phyloP scores from a whole-genome alignment of 1,284 basidiomycete genomes.

The Ustilago trichophora region DNA sequence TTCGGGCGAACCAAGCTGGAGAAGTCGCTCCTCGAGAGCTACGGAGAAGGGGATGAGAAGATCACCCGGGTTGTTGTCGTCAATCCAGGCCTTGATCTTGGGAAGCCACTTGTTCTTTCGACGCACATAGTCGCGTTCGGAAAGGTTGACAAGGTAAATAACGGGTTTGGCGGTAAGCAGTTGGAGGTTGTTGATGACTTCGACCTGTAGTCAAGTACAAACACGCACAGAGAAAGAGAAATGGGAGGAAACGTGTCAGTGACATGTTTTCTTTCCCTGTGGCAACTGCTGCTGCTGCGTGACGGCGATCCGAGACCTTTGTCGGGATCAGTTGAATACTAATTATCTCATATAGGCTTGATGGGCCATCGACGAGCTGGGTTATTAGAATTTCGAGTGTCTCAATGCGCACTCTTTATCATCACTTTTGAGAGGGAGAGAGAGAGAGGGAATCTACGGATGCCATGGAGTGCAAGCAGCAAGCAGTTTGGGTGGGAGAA shows the following conservation, averaged over 20 bases:
- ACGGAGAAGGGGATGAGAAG: conserved; percentile 97
- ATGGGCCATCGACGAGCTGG: conserved; percentile 76
- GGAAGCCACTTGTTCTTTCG: conserved; percentile 99
- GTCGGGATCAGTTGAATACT: conserved; percentile 48
- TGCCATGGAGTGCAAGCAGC: neutral
- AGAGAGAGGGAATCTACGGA: too few species aligned
- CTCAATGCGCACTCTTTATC: conserved; percentile 76
- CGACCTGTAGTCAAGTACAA: conserved; percentile 75
- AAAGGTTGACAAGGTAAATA: conserved; percentile 97
- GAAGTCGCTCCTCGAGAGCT: conserved; percentile 89
- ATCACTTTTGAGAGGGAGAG: too few species aligned
- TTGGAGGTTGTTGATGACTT: conserved; percentile 89
- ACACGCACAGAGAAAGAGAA: neutral
- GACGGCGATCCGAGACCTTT: too few species aligned
- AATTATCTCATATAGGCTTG: conserved; percentile 63
- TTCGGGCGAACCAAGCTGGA: conserved; percentile 66
- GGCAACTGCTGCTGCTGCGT: conserved; percentile 4
- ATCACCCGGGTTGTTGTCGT: conserved; percentile 95
- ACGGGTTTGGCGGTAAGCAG: conserved; percentile 97
- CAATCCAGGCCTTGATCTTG: conserved; percentile 99
- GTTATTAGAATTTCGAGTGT: conserved; percentile 75
- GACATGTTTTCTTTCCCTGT: too few species aligned
- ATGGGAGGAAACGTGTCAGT: too few species aligned
- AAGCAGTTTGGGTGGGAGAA: neutral
- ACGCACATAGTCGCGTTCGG: conserved; percentile 91